Evolutionary conservation across 257 asterid genomes (phyloP).

Genomic region (Solanum virginianum): DNA sequence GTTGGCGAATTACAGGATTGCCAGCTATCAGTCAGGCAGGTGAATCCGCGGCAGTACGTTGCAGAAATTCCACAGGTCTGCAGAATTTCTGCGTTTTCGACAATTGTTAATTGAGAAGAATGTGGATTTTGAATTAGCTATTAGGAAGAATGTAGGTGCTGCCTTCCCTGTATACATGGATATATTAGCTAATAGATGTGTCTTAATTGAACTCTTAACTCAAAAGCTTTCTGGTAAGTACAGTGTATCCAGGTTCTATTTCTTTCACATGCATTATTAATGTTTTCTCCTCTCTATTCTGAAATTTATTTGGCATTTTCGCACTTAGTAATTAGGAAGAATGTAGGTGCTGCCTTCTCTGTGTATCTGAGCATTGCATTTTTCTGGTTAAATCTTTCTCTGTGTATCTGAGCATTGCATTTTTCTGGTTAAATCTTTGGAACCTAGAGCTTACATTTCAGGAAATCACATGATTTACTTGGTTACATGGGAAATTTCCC

Average conservation of each 20-base stretch:
- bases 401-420: not conserved
- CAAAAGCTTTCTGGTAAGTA: not conserved
- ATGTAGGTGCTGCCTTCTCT: not conserved
- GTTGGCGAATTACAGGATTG: slow-evolving; percentile 43
- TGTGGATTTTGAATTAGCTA: not conserved
- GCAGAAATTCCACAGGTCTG: slow-evolving; percentile 93
- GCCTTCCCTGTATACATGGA: not conserved
- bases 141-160: not conserved
- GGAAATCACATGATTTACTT: not conserved
- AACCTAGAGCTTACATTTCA: not conserved
- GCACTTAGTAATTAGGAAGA: not conserved
- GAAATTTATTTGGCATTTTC: not conserved
- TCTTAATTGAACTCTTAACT: not conserved
- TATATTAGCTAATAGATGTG: not conserved
- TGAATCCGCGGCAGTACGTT: slow-evolving; percentile 93
- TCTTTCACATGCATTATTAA: not conserved
- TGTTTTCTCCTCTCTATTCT: not conserved
- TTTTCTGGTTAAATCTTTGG: not conserved
- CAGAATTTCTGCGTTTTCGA: not conserved
- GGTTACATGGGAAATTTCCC: not conserved
- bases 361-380: not conserved
- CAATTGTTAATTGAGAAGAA: not conserved
- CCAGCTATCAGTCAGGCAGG: slow-evolving; percentile 94
- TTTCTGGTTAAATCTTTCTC: not conserved
- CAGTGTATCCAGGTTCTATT: not conserved